Base-by-base conservation (phyloP, 176 grass and related monocot species). In the Paspalum vaginatum region DNA sequence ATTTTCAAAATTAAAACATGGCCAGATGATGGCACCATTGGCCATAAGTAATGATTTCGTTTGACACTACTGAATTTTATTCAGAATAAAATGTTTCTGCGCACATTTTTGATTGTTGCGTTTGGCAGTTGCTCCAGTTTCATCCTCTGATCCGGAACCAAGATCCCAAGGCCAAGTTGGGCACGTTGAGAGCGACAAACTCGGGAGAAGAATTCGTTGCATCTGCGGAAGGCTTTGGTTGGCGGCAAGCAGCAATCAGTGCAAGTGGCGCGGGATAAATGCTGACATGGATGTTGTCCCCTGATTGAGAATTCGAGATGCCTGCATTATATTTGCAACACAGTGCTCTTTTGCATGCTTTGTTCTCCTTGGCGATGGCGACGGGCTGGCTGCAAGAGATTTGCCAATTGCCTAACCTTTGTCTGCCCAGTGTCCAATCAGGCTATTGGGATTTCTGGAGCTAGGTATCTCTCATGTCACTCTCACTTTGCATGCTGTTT, bases 231-330 rank as follows among this genome's bases (percentile, higher is more conserved):
- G 42, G 32, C 3, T 50, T 78, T 41, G 24, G 59, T 60, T 73
- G 70, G 61, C 22, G 46, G 21, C 17, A 43, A 32, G 48, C 32
- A 32, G 58, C 79, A 70, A 81, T 81, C 79, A 60, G 37, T 48
- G 48, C 55, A 15, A 27, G 65, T 14, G 45, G 6, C 17, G 16
- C 79, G 47, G 75, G 81, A 88, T 84, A 79, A n/a, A 68, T 88
- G 57, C 32, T 75, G 68, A 74, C 32, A 75, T 88, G 61, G 81
- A 84, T 22, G 42, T 25, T 88, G 81, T 84, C 75, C 81, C 86
- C 27, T 68, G 68, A 88, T 43, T 17, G 13, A 47, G 76, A 88
- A 24, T 3, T 32, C 32, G 32, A 32, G 32, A 32, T 32, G 25
- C 21, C 18, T 65, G 25, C 17, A 17, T 57, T 22, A 2, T 1